Percentiles rank a stretch among this genome's conserved stretches.
phyloP scores from a whole-genome alignment of 1,284 basidiomycete genomes.

The Erythrobasidium hasegawianum region DNA sequence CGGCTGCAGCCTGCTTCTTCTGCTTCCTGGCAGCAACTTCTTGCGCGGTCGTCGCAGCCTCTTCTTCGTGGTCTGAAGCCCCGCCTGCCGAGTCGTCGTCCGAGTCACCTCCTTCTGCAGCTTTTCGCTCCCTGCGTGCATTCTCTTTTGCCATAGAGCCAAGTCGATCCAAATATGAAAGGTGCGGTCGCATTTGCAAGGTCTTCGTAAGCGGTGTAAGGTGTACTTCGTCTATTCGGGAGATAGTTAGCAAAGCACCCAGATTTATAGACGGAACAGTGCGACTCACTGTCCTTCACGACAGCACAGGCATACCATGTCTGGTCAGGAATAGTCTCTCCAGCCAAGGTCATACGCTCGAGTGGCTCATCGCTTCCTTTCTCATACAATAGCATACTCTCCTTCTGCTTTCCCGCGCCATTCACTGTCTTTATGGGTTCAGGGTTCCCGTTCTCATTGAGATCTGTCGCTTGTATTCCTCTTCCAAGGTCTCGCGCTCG shows the following conservation, averaged over 20 bases:
- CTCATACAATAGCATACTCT: constrained; percentile 33
- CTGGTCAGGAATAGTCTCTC: constrained; percentile 44
- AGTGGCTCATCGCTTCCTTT: constrained; percentile 36
- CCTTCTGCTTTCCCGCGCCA: constrained; percentile 29
- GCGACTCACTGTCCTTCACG: constrained; percentile 42
- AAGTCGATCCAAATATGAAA: constrained; percentile 46
- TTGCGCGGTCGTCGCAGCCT: constrained; percentile 42
- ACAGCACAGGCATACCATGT: constrained; percentile 46
- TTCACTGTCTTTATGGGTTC: not conserved
- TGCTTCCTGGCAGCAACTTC: constrained; percentile 37
- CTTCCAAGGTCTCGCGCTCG: constrained; percentile 41
- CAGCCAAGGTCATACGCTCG: constrained; percentile 42
- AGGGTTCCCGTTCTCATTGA: constrained; percentile 35
- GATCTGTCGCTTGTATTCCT: constrained; percentile 40
- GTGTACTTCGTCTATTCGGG: constrained; percentile 46
- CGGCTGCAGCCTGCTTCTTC: constrained; percentile 39
- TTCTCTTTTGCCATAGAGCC: constrained; percentile 39
- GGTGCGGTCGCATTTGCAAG: constrained; percentile 45
- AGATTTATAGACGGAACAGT: not conserved
- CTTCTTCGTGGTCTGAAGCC: constrained; percentile 37
- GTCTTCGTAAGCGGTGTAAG: constrained; percentile 45
- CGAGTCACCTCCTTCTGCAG: constrained; percentile 37
- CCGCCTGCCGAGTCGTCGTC: constrained; percentile 35
- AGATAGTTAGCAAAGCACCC: too few species aligned
- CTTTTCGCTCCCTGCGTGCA: constrained; percentile 39